Evolutionary conservation across 352 stramenopile genomes (phyloP).

Genomic region (Pythium sukuiense): DNA sequence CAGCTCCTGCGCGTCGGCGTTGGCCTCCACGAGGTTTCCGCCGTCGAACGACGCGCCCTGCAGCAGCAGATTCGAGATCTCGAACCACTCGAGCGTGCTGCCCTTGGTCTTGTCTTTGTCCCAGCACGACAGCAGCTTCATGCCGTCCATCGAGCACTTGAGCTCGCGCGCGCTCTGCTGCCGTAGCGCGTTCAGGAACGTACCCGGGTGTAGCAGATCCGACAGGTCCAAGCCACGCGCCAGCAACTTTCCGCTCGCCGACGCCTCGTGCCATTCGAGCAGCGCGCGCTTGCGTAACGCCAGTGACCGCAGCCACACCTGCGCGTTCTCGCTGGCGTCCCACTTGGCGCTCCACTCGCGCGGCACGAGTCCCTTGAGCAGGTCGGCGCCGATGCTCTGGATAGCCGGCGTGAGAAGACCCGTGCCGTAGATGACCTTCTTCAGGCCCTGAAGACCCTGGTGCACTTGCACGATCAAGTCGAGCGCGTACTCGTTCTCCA

Average conservation of each 20-base stretch:
- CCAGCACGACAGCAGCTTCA: slow-evolving; percentile 91
- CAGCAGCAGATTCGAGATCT: slow-evolving; percentile 77
- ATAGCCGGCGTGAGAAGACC: slow-evolving; percentile 89
- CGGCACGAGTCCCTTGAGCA: slow-evolving; percentile 78
- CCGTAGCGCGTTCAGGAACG: slow-evolving; percentile 93
- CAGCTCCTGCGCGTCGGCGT: slow-evolving; percentile 82
- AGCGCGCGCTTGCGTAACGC: slow-evolving; percentile 84
- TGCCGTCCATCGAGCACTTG: slow-evolving; percentile 87
- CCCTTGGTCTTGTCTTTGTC: slow-evolving; percentile 61
- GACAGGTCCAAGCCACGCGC: slow-evolving; percentile 80
- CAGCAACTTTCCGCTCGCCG: slow-evolving; percentile 63
- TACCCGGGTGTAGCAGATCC: slow-evolving; percentile 91
- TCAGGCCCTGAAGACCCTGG: slow-evolving; percentile 63
- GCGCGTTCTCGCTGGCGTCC: slow-evolving; percentile 73
- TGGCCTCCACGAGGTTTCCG: slow-evolving; percentile 72
- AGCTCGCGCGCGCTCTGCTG: slow-evolving; percentile 89
- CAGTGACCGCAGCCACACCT: slow-evolving; percentile 80
- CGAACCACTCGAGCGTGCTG: slow-evolving; percentile 70
- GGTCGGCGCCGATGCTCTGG: slow-evolving; percentile 67
- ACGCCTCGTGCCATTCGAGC: slow-evolving; percentile 78
- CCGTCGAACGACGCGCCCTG: slow-evolving; percentile 89
- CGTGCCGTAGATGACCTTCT: slow-evolving; percentile 91
- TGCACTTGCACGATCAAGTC: slow-evolving; percentile 79
- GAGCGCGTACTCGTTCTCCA: slow-evolving; percentile 87
- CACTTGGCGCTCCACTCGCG: slow-evolving; percentile 80